These are phyloP conservation scores for Cylindricascospora bacillispora DNA, from an alignment of 1,139 yeast species.

Conservation along the genomic window DNA sequence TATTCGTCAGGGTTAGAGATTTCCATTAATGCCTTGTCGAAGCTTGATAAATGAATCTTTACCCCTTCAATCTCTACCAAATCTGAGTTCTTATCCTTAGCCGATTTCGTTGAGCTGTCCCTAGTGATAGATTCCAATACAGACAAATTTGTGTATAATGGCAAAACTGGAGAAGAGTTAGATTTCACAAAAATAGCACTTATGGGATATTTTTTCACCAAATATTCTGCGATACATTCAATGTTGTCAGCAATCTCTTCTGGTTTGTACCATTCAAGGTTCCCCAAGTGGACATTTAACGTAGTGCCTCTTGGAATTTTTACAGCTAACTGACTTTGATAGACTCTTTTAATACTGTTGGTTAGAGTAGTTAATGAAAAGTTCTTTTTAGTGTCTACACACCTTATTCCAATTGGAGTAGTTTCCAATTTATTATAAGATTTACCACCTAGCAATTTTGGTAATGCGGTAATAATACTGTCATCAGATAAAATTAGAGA, in stretches of 20 bases:
- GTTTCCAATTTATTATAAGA: conserved; percentile 53
- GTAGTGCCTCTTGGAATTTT: conserved; percentile 67
- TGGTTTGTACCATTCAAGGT: conserved; percentile 31
- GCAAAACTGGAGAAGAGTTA: conserved; percentile 65
- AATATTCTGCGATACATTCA: conserved; percentile 38
- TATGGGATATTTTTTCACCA: conserved; percentile 36
- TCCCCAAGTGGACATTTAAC: conserved; percentile 56
- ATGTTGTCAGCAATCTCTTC: conserved; percentile 41
- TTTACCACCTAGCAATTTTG: conserved; percentile 79
- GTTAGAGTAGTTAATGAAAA: conserved; percentile 45
- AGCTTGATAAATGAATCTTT: conserved; percentile 39
- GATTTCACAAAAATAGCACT: conserved; percentile 63
- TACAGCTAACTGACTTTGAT: conserved; percentile 44
- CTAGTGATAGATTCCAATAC: conserved; percentile 37
- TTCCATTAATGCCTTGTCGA: conserved; percentile 71
- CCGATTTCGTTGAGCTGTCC: conserved; percentile 21
- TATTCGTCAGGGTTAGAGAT: conserved; percentile 57
- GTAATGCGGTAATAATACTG: conserved; percentile 64
- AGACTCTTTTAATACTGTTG: conserved; percentile 46
- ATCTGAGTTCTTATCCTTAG: conserved; percentile 25
- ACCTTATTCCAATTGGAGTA: conserved; percentile 58
- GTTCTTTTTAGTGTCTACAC: conserved; percentile 23
- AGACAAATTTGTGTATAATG: conserved; percentile 58
- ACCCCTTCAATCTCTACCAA: conserved; percentile 30
- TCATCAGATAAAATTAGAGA: conserved; percentile 81